Percentiles rank a stretch among this genome's conserved stretches.
Evolutionary conservation across 441 rosid species (phyloP).

Genomic region (Manihot esculenta): DNA sequence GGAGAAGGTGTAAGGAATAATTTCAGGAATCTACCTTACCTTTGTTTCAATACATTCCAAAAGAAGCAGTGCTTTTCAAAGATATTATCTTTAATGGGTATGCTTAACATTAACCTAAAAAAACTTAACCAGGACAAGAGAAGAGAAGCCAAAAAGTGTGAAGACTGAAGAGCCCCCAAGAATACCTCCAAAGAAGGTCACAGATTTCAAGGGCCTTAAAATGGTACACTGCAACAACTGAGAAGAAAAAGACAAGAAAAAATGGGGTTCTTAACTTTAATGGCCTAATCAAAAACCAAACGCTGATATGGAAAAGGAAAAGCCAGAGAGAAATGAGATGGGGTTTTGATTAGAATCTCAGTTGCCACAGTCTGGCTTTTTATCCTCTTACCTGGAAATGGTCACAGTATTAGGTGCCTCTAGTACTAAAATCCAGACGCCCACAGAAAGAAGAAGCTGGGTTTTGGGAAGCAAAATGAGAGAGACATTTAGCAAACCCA

Average conservation of each 20-base stretch:
- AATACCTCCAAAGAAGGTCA: conserved; percentile 32
- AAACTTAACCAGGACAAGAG: conserved; percentile 19
- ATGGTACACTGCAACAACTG: conserved; percentile 31
- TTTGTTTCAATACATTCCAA: conserved; percentile 41
- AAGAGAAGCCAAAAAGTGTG: conserved; percentile 14
- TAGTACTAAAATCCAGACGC: conserved; percentile 4
- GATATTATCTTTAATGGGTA: conserved; percentile 23
- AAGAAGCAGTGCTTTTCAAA: conserved; percentile 30
- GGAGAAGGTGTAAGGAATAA: conserved; percentile 33
- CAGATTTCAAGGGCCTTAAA: conserved; percentile 37
- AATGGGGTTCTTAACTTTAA: conserved; percentile 10
- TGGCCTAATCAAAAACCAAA: conserved; percentile 18
- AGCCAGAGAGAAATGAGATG: background rate
- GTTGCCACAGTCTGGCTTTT: conserved; percentile 17
- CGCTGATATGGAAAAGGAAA: conserved; percentile 5
- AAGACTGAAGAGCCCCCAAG: conserved; percentile 14
- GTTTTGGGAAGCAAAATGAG: conserved; percentile 12
- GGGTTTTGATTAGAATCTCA: conserved; percentile 29
- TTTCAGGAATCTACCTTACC: conserved; percentile 47
- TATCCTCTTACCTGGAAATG: conserved; percentile 16
- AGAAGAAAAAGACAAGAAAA: conserved; percentile 29
- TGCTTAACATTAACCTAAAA: conserved; percentile 20
- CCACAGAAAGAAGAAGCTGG: conserved; percentile 18
- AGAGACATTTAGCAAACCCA: conserved; percentile 25
- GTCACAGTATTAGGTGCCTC: conserved; percentile 6